Evolutionary conservation across 768 basidiomycete species (phyloP).

Genomic region (Boletus pseudopeckii): DNA sequence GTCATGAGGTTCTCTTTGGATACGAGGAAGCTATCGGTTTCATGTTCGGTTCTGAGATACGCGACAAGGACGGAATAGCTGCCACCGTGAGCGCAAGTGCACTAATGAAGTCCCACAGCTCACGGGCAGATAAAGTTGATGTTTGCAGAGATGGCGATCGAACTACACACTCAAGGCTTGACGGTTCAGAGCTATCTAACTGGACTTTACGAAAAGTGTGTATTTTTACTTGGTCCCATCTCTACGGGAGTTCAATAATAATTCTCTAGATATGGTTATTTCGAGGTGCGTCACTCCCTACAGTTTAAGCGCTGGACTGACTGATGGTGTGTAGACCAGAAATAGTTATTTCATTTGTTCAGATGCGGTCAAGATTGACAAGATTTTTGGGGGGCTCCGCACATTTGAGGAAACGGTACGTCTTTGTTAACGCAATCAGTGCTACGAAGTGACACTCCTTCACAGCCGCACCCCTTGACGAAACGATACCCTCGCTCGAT

Average conservation of each 20-base stretch:
- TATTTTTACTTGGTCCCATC: neutral
- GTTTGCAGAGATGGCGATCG: conserved; percentile 65
- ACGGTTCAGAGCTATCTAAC: conserved; percentile 57
- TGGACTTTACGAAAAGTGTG: conserved; percentile 59
- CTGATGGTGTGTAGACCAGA: conserved; percentile 48
- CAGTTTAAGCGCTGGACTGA: neutral
- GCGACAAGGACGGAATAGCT: conserved; percentile 87
- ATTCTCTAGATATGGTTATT: conserved; percentile 64
- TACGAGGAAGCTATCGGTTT: conserved; percentile 94
- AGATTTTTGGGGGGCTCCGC: conserved; percentile 67
- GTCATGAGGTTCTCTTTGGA: conserved; percentile 73
- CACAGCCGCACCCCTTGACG: conserved; percentile 18
- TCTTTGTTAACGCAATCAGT: neutral
- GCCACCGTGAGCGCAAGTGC: conserved; percentile 53
- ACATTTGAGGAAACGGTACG: conserved; percentile 45
- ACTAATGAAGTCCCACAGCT: neutral
- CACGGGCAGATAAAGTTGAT: conserved; percentile 41
- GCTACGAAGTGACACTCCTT: neutral
- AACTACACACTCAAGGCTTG: conserved; percentile 47
- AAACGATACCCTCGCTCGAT: conserved; percentile 58
- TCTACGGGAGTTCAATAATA: neutral
- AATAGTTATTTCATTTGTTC: conserved; percentile 81
- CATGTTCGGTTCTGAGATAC: conserved; percentile 76
- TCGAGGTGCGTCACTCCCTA: conserved; percentile 46
- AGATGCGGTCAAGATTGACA: conserved; percentile 61